Evolutionary conservation across 2,329 filamentous ascomycete species (phyloP).

Genomic region (Botryotinia narcissicola): DNA sequence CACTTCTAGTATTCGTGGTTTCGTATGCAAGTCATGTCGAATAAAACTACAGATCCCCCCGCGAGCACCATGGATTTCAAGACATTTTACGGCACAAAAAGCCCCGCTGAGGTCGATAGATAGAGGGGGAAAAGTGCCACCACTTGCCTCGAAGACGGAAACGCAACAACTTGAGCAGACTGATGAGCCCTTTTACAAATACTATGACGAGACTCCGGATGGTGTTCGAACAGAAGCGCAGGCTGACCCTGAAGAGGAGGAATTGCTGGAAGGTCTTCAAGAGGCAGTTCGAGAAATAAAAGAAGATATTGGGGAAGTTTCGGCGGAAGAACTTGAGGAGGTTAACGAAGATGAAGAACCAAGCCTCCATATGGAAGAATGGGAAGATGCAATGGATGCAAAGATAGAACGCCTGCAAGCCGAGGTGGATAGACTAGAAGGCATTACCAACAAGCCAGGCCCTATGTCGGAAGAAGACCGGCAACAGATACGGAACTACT

Average conservation of each 20-base stretch:
- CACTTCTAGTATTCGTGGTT: slow-evolving; percentile 33
- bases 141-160: background rate
- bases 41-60: slow-evolving; percentile 31
- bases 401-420: slow-evolving; percentile 17
- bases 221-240: slow-evolving; percentile 31
- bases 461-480: slow-evolving; percentile 24
- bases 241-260: slow-evolving; percentile 27
- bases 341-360: slow-evolving; percentile 23
- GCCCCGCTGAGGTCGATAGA: slow-evolving; percentile 16
- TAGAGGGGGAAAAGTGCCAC: background rate
- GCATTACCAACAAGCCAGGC: slow-evolving; percentile 21
- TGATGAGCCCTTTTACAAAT: slow-evolving; percentile 26
- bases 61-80: slow-evolving; percentile 29
- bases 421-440: slow-evolving; percentile 21
- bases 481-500: slow-evolving; percentile 21
- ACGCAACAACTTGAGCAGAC: slow-evolving; percentile 9
- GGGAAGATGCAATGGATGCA: slow-evolving; percentile 17
- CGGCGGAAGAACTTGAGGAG: slow-evolving; percentile 18
- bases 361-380: slow-evolving; percentile 19
- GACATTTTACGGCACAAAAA: slow-evolving; percentile 27
- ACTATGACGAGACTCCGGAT: slow-evolving; percentile 35
- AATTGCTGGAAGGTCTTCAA: slow-evolving; percentile 17
- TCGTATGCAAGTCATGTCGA: slow-evolving; percentile 38
- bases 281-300: slow-evolving; percentile 17
- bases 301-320: slow-evolving; percentile 19